phyloP scores from a whole-genome alignment of 305 asterid species.

The Salvia sclarea region DNA sequence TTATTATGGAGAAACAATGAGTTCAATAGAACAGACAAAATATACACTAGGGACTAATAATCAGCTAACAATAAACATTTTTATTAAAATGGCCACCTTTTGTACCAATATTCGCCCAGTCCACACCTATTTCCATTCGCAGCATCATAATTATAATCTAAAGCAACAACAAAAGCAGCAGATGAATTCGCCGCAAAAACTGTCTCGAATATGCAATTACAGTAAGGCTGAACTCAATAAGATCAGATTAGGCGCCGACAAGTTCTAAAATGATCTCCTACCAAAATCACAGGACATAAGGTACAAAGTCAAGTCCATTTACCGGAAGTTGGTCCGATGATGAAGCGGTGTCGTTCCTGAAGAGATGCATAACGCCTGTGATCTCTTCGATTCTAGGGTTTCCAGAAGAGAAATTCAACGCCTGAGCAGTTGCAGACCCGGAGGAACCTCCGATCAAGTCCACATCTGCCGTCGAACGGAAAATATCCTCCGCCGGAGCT shows the following conservation, averaged over 20 bases:
- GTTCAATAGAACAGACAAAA: background rate
- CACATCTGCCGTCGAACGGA: conserved; percentile 32
- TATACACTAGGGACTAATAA: conserved; percentile 13
- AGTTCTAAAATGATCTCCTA: background rate
- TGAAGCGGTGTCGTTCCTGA: conserved; percentile 45
- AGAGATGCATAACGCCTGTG: conserved; percentile 86
- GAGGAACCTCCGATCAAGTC: conserved; percentile 39
- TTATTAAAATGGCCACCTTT: background rate
- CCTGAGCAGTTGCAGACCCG: conserved; percentile 44
- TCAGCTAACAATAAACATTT: conserved; percentile 4
- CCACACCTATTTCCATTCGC: background rate
- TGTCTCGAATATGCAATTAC: background rate
- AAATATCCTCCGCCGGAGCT: conserved; percentile 39
- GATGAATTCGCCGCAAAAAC: background rate
- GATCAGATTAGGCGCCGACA: conserved; percentile 12
- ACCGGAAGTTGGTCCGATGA: conserved; percentile 64
- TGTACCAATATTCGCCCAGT: background rate
- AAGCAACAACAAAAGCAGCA: background rate
- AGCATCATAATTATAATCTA: background rate
- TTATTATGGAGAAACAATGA: background rate
- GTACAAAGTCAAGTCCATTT: conserved; percentile 13
- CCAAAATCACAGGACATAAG: background rate
- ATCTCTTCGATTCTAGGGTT: conserved; percentile 96
- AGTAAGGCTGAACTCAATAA: conserved; percentile 7
- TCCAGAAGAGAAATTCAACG: conserved; percentile 80